Conservation (phyloP, 2,329 filamentous ascomycete genomes). For the Aschersonia sp. region DNA sequence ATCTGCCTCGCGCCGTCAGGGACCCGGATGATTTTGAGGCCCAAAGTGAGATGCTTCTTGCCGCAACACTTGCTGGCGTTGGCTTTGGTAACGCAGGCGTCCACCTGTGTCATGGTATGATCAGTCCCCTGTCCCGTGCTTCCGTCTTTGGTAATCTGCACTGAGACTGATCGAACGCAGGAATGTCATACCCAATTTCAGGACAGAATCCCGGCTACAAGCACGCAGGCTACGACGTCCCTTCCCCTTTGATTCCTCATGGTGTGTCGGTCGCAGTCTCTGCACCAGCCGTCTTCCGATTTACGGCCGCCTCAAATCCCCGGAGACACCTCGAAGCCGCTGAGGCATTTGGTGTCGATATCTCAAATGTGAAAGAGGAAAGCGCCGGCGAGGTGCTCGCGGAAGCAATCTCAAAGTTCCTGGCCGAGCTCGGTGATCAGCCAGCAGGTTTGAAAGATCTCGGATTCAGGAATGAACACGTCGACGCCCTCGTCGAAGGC, state of each 20-base stretch:
- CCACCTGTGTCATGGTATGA: constrained; percentile 52
- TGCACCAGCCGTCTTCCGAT: constrained; percentile 84
- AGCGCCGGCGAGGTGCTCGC: constrained; percentile 78
- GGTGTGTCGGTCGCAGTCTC: constrained; percentile 91
- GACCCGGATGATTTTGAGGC: constrained; percentile 88
- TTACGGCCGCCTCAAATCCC: constrained; percentile 83
- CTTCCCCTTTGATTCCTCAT: constrained; percentile 75
- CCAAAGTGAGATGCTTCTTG: constrained; percentile 88
- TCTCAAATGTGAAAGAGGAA: constrained; percentile 74
- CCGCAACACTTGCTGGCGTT: constrained; percentile 84
- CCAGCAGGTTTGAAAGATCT: constrained; percentile 71
- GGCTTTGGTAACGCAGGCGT: constrained; percentile 97
- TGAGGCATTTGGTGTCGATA: constrained; percentile 80
- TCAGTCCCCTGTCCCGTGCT: background rate
- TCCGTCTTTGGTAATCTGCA: background rate
- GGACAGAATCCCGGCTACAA: constrained; percentile 84
- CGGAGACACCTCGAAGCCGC: constrained; percentile 82
- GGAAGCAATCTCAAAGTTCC: constrained; percentile 69
- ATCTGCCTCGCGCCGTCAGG: constrained; percentile 72
- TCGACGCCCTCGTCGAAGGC: constrained; percentile 79
- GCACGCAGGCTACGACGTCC: constrained; percentile 72
- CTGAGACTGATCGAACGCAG: constrained; percentile 15
- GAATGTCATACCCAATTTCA: constrained; percentile 96
- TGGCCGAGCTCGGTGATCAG: constrained; percentile 76
- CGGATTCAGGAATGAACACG: constrained; percentile 61